Evolutionary conservation across 192 early-diverging fungal species (phyloP).

Genomic region (Gryganskiella cystojenkinii): DNA sequence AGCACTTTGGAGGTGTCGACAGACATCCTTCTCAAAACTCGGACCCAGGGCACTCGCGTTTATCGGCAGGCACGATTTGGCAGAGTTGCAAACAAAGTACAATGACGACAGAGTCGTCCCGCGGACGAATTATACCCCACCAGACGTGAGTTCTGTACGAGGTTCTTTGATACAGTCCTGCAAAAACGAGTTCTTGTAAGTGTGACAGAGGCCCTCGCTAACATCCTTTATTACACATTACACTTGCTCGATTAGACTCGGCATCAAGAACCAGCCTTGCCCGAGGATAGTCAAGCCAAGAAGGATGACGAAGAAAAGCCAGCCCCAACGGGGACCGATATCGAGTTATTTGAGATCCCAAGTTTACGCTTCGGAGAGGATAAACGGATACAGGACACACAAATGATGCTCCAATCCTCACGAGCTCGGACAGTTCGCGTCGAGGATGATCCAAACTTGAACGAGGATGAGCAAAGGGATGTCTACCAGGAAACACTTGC

Average conservation of each 20-base stretch:
- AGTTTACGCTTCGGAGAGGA: constrained; percentile 66
- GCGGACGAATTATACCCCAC: neutral
- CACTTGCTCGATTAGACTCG: constrained; percentile 23
- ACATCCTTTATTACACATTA: too few relatives aligned
- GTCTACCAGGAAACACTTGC: constrained; percentile 19
- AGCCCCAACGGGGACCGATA: constrained; percentile 40
- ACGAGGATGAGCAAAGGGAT: constrained; percentile 34
- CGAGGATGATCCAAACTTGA: constrained; percentile 29
- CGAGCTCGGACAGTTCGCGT: constrained; percentile 32
- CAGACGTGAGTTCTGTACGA: neutral
- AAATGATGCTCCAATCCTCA: constrained; percentile 59
- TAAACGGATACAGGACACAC: constrained; percentile 62
- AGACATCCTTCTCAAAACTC: constrained; percentile 56
- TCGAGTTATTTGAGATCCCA: constrained; percentile 61
- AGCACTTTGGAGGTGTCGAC: constrained; percentile 62
- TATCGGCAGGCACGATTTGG: constrained; percentile 59
- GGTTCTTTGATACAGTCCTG: too few relatives aligned
- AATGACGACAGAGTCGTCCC: constrained; percentile 21
- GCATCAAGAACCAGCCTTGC: constrained; percentile 10
- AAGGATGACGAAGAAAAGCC: constrained; percentile 28
- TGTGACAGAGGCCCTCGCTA: too few relatives aligned
- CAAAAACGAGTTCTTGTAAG: too few relatives aligned
- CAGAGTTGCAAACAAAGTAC: constrained; percentile 25
- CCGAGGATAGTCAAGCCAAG: constrained; percentile 31
- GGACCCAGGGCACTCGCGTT: constrained; percentile 55